Conservation (phyloP, 2,329 filamentous ascomycete genomes). For the Epicoccum nigrum region DNA sequence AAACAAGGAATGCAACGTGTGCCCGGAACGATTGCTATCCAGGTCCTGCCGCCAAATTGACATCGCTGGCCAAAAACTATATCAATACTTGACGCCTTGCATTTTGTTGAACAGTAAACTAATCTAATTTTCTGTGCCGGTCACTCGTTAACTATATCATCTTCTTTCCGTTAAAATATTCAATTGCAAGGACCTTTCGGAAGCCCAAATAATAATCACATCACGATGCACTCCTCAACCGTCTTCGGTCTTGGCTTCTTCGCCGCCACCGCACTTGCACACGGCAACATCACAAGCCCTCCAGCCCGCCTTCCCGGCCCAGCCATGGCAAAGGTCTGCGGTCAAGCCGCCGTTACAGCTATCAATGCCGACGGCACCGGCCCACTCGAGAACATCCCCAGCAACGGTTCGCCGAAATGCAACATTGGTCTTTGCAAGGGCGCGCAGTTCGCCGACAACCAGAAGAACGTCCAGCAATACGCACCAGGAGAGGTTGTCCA, state of each 20-base stretch:
- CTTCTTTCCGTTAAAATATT: neutral
- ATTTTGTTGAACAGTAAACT: neutral
- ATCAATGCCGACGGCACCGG: constrained; percentile 54
- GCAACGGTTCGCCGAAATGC: constrained; percentile 56
- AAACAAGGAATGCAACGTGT: constrained; percentile 11
- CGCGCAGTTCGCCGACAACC: constrained; percentile 64
- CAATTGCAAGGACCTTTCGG: neutral
- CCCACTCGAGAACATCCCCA: constrained; percentile 52
- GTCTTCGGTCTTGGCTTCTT: constrained; percentile 13
- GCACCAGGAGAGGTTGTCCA: constrained; percentile 52
- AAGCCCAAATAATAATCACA: constrained; percentile 1
- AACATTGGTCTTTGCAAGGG: constrained; percentile 64
- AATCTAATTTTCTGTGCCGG: constrained; percentile 20
- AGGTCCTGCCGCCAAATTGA: neutral
- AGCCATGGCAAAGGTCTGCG: constrained; percentile 59
- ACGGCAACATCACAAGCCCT: constrained; percentile 60
- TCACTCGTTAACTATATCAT: constrained; percentile 9
- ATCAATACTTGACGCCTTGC: neutral
- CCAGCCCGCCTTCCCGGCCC: constrained; percentile 57
- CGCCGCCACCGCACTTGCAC: constrained; percentile 43
- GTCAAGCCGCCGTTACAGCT: constrained; percentile 59
- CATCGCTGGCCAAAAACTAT: neutral
- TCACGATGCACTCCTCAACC: constrained; percentile 4
- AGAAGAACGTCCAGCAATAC: constrained; percentile 57
- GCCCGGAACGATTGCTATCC: constrained; percentile 7